Evolutionary conservation across 352 stramenopile species (phyloP), one percentile per base, ranked within the genome.

Genomic region (Salisapilia sapeloensis): DNA sequence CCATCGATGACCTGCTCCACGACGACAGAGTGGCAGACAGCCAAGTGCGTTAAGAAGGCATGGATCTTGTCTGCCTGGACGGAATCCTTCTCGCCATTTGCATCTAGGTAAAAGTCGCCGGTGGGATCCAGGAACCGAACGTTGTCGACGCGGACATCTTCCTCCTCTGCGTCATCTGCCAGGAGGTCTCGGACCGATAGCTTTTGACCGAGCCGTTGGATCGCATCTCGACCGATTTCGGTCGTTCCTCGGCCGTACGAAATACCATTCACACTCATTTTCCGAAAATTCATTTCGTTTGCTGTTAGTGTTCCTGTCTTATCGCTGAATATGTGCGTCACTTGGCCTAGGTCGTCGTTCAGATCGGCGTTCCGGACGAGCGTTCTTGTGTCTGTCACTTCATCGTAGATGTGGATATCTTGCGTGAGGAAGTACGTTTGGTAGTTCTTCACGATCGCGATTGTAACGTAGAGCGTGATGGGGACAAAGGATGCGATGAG

Each of bases 251-350:
- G 65, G 6, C 74, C 77, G 31, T 90, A 92, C 1, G 67, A 82
- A 3, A 81, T 49, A 13, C 74, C 77, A 31, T 86, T 60, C 27
- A 92, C 60, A 28, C 63, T 80, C 65, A 92, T 83, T 40, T 90
- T 90, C 30, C 76, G 67, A 33, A 87, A 90, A 32, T 87, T 70
- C 76, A 92, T 90, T 39, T 84, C 70, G 48, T 90, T 92, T 3
- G 70, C 70, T 13, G 76, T 92, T 10, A 90, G 42, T 6, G 76
- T 90, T 16, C 74, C 71, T 0, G 74, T 90, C 33, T 92, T 92
- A 47, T 90, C 74, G 28, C 67, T 83, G 45, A 92, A 92, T 33
- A 90, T 83, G 51, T 86, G 71, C 6, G 72, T 85, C n/a, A 92
- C 62, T 31, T 92, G 76, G 5, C 76, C 76, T 6, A 92, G 44